Percentiles rank a stretch among this genome's conserved stretches.
Conservation (phyloP, 805 yeast genomes). For the Yarrowia sp. region DNA sequence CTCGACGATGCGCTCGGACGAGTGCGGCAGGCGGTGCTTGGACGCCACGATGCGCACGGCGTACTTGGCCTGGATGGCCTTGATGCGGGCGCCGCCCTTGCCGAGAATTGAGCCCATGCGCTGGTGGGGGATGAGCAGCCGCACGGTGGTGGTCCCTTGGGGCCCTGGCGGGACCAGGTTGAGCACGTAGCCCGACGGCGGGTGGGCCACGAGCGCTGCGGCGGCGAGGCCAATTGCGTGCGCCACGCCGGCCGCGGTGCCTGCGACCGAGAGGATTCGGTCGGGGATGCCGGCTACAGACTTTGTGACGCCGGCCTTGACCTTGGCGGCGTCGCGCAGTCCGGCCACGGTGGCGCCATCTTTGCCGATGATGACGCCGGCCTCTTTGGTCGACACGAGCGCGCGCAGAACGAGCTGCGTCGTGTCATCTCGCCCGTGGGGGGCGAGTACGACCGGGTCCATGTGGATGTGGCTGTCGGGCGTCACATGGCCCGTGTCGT, state of each 20-base stretch:
- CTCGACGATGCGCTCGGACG: conserved; percentile 83
- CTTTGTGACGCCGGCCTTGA: conserved; percentile 83
- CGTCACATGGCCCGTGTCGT: background rate
- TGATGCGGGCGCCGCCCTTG: conserved; percentile 74
- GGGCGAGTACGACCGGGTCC: background rate
- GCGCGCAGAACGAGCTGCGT: conserved; percentile 42
- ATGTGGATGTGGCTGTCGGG: background rate
- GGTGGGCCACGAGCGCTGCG: conserved; percentile 54
- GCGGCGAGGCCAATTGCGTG: conserved; percentile 69
- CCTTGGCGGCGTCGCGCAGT: conserved; percentile 68
- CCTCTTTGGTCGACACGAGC: conserved; percentile 77
- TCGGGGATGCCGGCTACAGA: conserved; percentile 77
- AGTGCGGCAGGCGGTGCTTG: conserved; percentile 73
- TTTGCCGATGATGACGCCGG: conserved; percentile 86
- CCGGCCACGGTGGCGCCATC: conserved; percentile 74
- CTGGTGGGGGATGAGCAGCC: conserved; percentile 74
- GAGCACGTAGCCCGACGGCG: conserved; percentile 49
- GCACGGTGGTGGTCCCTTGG: conserved; percentile 53
- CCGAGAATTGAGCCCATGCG: conserved; percentile 91
- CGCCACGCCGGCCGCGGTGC: conserved; percentile 65
- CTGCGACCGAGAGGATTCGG: conserved; percentile 74
- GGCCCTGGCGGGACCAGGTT: conserved; percentile 49
- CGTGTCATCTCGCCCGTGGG: background rate
- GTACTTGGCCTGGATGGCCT: conserved; percentile 65
- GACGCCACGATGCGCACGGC: conserved; percentile 82